Evolutionary conservation across 2,329 filamentous ascomycete genomes (phyloP).

Genomic region (Knufia fluminis): DNA sequence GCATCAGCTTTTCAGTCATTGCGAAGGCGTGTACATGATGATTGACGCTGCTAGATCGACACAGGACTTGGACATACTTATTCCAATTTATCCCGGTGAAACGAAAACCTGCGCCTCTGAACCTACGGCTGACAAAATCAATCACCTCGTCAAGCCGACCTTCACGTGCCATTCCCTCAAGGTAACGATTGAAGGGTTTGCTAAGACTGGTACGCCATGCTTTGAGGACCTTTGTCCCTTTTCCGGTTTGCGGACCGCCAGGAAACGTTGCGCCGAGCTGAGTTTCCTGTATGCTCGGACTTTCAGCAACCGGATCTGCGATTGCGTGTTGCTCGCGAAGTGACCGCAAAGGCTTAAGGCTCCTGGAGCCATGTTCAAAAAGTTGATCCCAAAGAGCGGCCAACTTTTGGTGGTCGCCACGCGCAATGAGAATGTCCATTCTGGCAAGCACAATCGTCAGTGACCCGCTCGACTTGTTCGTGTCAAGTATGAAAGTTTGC

Average conservation of each 20-base stretch:
- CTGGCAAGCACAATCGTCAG: neutral
- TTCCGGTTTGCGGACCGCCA: too few relatives aligned
- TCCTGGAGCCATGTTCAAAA: neutral
- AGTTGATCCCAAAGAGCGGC: neutral
- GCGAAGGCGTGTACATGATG: slow-evolving; percentile 54
- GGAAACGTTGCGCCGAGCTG: too few relatives aligned
- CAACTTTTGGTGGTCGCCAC: neutral
- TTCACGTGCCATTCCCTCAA: slow-evolving; percentile 44
- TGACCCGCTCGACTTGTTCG: neutral
- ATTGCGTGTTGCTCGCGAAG: neutral
- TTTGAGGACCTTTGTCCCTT: slow-evolving; percentile 14
- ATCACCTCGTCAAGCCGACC: slow-evolving; percentile 46
- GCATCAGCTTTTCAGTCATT: slow-evolving; percentile 67
- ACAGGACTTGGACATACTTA: slow-evolving; percentile 59
- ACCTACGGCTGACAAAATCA: slow-evolving; percentile 40
- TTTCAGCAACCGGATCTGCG: too few relatives aligned
- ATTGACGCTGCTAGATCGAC: slow-evolving; percentile 47
- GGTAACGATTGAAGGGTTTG: slow-evolving; percentile 42
- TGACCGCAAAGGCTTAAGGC: neutral
- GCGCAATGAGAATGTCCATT: slow-evolving; percentile 6
- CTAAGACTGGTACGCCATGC: slow-evolving; percentile 42
- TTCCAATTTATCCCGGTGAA: slow-evolving; percentile 77
- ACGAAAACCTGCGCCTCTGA: slow-evolving; percentile 58
- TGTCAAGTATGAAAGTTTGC: neutral
- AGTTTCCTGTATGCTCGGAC: too few relatives aligned